Base-by-base conservation (phyloP, 2,329 filamentous ascomycete species). In the Curvularia lunata region DNA sequence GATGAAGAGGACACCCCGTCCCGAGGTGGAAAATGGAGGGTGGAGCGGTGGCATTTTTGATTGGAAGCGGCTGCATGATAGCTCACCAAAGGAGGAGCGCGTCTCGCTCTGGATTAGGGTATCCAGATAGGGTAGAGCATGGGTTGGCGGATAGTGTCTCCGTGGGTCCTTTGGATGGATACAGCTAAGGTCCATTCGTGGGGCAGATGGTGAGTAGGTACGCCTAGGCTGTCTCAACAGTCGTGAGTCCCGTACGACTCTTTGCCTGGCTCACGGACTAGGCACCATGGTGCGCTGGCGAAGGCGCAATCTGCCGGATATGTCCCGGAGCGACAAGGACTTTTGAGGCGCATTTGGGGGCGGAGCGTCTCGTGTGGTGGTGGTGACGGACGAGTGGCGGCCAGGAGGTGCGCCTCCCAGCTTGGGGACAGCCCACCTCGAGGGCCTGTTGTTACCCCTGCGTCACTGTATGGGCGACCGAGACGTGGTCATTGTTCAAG, bases 71-170 rank as follows among this genome's bases (percentile, higher is more conserved):
- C 50, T 51, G 52, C 61, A 47, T 49, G 45, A 58, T 58, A 27
- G 55, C 56, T 66, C 58, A 65, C 63, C 57, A 64, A 56, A 65
- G 53, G 64, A 62, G 67, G 62, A 70, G 68, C 68, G 69, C 63
- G 66, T 58, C 57, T 47, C 57, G 52, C 48, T 49, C 54, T 48
- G 58, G 45, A 69, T 42, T 54, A 43, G 61, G 53, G 56, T 51
- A 56, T 45, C 52, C 61, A 61, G 59, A 61, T 62, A 71, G 64
- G 65, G 70, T 66, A 67, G 62, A 65, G 69, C 68, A 58, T 60
- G 40, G 47, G 58, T 50, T 53, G 45, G 54, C 56, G 58, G 41
- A 34, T 45, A 37, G 19, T 30, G 41, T 52, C 48, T 57, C 56
- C 25, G 48, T 40, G 56, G 45, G 47, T 59, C 27, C 27, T 50